phyloP scores from a whole-genome alignment of 164 flowering plant species.

The Nymphaea colorata region DNA sequence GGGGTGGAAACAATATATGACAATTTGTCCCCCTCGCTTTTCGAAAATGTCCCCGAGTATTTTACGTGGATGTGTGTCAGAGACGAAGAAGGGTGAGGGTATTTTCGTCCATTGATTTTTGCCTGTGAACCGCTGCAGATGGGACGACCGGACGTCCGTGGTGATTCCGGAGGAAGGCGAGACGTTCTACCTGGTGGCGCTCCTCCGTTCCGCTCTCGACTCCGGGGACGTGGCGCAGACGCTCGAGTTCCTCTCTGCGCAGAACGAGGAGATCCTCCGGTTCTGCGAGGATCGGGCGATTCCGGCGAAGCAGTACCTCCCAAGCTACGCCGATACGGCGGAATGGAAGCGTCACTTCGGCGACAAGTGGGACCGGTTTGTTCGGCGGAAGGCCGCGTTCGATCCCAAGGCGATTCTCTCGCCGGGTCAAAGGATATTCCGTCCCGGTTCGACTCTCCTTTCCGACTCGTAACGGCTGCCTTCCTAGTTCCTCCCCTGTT shows the following conservation, averaged over 20 bases:
- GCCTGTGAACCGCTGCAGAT: conserved; percentile 23
- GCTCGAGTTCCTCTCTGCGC: conserved; percentile 38
- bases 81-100: too few relatives aligned
- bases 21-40: too few relatives aligned
- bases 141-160: conserved; percentile 68
- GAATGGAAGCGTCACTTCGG: conserved; percentile 85
- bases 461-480: background rate
- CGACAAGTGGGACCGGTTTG: conserved; percentile 49
- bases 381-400: conserved; percentile 39
- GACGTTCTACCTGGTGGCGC: conserved; percentile 73
- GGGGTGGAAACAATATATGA: too few relatives aligned
- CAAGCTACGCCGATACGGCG: conserved; percentile 42
- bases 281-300: conserved; percentile 56
- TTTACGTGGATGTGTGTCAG: too few relatives aligned
- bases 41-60: too few relatives aligned
- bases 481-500: background rate
- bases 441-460: background rate
- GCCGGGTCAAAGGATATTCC: conserved; percentile 77
- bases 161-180: conserved; percentile 81
- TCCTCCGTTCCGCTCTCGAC: conserved; percentile 67
- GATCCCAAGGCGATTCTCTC: conserved; percentile 73
- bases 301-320: conserved; percentile 62
- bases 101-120: too few relatives aligned
- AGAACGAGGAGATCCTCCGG: conserved; percentile 58
- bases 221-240: conserved; percentile 44